phyloP scores from a whole-genome alignment of 2,329 filamentous ascomycete species.

The Lanzia echinophila region DNA sequence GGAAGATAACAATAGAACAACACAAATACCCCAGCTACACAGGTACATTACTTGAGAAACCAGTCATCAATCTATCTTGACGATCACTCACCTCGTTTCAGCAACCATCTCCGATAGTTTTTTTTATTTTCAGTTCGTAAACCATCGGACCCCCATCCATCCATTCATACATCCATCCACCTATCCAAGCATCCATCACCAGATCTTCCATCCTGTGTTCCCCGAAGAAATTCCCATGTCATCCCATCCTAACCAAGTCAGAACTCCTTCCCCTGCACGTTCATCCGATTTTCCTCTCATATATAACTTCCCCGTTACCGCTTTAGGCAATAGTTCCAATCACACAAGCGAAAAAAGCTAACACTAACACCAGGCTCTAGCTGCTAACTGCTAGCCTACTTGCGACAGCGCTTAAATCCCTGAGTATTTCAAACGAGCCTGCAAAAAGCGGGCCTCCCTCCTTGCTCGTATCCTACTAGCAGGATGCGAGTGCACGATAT shows the following conservation, averaged over 20 bases:
- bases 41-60: too few relatives aligned
- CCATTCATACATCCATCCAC: not conserved
- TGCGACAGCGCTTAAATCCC: constrained; percentile 10
- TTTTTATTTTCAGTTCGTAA: not conserved
- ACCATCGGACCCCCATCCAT: not conserved
- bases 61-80: not conserved
- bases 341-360: not conserved
- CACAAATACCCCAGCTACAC: not conserved
- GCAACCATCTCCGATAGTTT: not conserved
- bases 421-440: not conserved
- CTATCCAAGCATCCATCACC: not conserved
- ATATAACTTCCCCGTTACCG: too few relatives aligned
- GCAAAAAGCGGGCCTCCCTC: not conserved
- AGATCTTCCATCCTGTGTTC: too few relatives aligned
- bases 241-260: too few relatives aligned
- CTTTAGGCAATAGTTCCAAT: too few relatives aligned
- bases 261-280: too few relatives aligned
- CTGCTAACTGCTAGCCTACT: constrained; percentile 26
- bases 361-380: not conserved
- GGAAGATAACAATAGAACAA: not conserved
- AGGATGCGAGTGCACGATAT: not conserved
- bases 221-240: too few relatives aligned
- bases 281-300: too few relatives aligned
- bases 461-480: not conserved
- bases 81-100: not conserved